Conservation (phyloP, 495 filamentous ascomycete species). For the Platismatia glauca region DNA sequence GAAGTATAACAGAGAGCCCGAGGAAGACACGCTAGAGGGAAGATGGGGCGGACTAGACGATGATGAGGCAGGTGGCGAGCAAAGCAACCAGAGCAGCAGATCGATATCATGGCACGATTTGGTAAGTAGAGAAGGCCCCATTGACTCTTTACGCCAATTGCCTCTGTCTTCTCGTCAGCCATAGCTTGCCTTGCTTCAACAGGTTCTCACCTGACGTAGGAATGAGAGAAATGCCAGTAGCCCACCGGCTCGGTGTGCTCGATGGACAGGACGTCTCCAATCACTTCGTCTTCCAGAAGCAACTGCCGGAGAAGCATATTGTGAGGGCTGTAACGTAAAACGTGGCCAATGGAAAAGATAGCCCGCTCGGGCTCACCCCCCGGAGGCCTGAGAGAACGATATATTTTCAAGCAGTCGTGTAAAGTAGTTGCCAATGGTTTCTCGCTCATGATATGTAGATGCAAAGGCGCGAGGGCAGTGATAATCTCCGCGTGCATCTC, state of each 20-base stretch:
- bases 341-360: slow-evolving; percentile 73
- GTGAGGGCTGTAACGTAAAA: slow-evolving; percentile 81
- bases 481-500: slow-evolving; percentile 79
- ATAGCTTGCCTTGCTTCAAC: neutral
- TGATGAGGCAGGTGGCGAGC: slow-evolving; percentile 48
- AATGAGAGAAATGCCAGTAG: slow-evolving; percentile 93
- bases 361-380: slow-evolving; percentile 32
- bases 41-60: slow-evolving; percentile 50
- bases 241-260: slow-evolving; percentile 92
- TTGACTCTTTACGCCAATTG: slow-evolving; percentile 75
- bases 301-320: slow-evolving; percentile 77
- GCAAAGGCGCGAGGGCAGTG: slow-evolving; percentile 54
- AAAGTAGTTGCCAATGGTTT: slow-evolving; percentile 82
- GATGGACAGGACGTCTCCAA: slow-evolving; percentile 81
- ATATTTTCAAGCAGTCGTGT: slow-evolving; percentile 64
- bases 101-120: slow-evolving; percentile 96
- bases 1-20: slow-evolving; percentile 68
- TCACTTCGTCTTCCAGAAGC: slow-evolving; percentile 53
- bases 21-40: slow-evolving; percentile 61
- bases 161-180: slow-evolving; percentile 36
- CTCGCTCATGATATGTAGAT: slow-evolving; percentile 84
- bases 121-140: slow-evolving; percentile 72
- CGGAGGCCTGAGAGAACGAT: slow-evolving; percentile 41
- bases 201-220: slow-evolving; percentile 61
- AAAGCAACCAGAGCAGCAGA: slow-evolving; percentile 79